These are phyloP conservation scores for Fusarium tricinctum DNA, from an alignment of 2,329 filamentous ascomycete genomes.

Conservation along the genomic window DNA sequence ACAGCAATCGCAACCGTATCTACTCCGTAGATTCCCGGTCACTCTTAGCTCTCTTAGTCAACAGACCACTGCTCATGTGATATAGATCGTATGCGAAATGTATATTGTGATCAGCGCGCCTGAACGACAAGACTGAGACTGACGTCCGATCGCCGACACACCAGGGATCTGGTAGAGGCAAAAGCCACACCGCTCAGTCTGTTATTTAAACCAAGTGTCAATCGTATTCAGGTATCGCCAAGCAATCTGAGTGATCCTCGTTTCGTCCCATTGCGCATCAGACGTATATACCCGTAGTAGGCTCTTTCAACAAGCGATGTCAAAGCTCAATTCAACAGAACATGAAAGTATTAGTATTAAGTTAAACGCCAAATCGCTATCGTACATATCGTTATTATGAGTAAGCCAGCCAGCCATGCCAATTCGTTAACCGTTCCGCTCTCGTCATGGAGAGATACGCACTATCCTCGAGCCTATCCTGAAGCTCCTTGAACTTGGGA, in stretches of 20 bases:
- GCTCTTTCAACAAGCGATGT: background rate
- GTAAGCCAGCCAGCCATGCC: slow-evolving; percentile 48
- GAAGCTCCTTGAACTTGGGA: slow-evolving; percentile 52
- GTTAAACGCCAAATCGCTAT: background rate
- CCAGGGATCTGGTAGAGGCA: background rate
- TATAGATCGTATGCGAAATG: background rate
- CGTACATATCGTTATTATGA: slow-evolving; percentile 31
- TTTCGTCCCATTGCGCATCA: too few species aligned
- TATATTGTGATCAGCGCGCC: slow-evolving; percentile 7
- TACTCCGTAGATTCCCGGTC: background rate
- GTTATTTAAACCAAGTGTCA: background rate
- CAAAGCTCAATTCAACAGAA: background rate
- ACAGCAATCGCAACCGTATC: background rate
- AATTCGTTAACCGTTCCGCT: slow-evolving; percentile 42
- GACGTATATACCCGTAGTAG: background rate
- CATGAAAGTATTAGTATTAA: background rate
- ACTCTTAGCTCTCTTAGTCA: too few species aligned
- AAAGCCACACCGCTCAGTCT: background rate
- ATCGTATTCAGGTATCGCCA: too few species aligned
- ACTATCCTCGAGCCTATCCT: slow-evolving; percentile 40
- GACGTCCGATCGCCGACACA: background rate
- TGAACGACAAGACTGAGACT: background rate
- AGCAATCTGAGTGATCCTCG: too few species aligned
- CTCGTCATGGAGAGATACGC: slow-evolving; percentile 40
- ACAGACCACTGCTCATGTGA: background rate